Evolutionary conservation across 2,329 filamentous ascomycete genomes (phyloP).

Genomic region (Microsporum canis): DNA sequence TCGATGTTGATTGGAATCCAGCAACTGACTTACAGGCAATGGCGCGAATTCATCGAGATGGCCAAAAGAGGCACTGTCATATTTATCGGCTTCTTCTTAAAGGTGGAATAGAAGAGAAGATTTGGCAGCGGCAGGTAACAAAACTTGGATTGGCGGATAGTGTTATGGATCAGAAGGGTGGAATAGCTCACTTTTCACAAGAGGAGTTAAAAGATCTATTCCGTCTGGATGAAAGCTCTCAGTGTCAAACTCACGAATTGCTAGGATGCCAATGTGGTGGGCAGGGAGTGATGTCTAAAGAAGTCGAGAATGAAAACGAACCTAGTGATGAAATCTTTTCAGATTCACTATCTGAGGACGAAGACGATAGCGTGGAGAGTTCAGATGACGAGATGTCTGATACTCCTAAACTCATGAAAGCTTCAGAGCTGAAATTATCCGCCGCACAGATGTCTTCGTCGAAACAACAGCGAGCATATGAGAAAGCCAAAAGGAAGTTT

Average conservation of each 20-base stretch:
- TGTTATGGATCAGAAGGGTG: conserved; percentile 56
- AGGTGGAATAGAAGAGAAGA: conserved; percentile 62
- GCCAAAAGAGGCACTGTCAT: conserved; percentile 55
- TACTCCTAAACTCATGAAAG: conserved; percentile 27
- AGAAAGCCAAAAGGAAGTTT: conserved; percentile 30
- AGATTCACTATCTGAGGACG: conserved; percentile 9
- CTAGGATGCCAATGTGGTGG: conserved; percentile 53
- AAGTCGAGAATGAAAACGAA: background rate
- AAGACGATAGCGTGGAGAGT: conserved; percentile 15
- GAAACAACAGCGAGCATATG: conserved; percentile 3
- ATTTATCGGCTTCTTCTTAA: conserved; percentile 60
- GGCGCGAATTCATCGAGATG: conserved; percentile 62
- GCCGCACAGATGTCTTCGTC: conserved; percentile 14
- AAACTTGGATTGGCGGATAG: conserved; percentile 60
- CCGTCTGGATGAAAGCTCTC: conserved; percentile 48
- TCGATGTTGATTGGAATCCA: conserved; percentile 67
- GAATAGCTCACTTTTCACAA: conserved; percentile 48
- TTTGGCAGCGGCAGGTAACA: conserved; percentile 60
- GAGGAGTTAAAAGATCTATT: conserved; percentile 59
- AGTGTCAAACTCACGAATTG: conserved; percentile 58
- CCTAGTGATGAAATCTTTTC: conserved; percentile 8
- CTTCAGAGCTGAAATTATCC: conserved; percentile 25
- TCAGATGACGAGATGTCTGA: conserved; percentile 16
- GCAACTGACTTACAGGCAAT: conserved; percentile 63
- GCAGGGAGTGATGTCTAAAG: conserved; percentile 28